These are phyloP conservation scores for Albizia julibrissin DNA, from an alignment of 306 rosid species.

Conservation along the genomic window DNA sequence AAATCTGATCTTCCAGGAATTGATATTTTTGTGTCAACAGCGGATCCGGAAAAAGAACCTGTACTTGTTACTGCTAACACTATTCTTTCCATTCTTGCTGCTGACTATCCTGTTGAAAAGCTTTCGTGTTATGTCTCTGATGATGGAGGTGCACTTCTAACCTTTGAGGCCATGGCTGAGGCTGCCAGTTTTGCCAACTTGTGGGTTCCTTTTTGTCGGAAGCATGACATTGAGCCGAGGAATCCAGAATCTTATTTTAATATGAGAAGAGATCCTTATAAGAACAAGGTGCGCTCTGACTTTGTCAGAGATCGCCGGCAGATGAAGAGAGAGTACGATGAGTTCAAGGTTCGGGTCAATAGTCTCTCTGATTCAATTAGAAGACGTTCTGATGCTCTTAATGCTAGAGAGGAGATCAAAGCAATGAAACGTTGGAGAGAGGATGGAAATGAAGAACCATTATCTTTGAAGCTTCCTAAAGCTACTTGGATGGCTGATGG, in stretches of 20 bases:
- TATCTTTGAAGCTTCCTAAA: conserved; percentile 50
- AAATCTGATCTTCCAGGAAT: conserved; percentile 85
- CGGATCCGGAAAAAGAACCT: conserved; percentile 85
- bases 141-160: conserved; percentile 85
- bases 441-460: conserved; percentile 54
- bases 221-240: conserved; percentile 79
- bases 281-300: conserved; percentile 67
- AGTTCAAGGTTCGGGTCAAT: conserved; percentile 76
- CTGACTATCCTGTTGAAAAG: conserved; percentile 77
- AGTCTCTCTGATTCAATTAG: conserved; percentile 78
- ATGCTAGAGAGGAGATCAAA: conserved; percentile 65
- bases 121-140: conserved; percentile 86
- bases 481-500: conserved; percentile 86
- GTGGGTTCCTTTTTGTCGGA: conserved; percentile 86
- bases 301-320: conserved; percentile 83
- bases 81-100: conserved; percentile 72
- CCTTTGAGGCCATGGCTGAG: conserved; percentile 90
- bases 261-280: conserved; percentile 69
- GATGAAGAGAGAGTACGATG: conserved; percentile 80
- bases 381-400: conserved; percentile 73
- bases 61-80: conserved; percentile 86
- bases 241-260: conserved; percentile 77
- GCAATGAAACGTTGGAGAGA: conserved; percentile 60
- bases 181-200: conserved; percentile 82
- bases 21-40: conserved; percentile 78